Base-by-base conservation (phyloP, 1,139 yeast species). In the Sugiyamaella neomexicana region DNA sequence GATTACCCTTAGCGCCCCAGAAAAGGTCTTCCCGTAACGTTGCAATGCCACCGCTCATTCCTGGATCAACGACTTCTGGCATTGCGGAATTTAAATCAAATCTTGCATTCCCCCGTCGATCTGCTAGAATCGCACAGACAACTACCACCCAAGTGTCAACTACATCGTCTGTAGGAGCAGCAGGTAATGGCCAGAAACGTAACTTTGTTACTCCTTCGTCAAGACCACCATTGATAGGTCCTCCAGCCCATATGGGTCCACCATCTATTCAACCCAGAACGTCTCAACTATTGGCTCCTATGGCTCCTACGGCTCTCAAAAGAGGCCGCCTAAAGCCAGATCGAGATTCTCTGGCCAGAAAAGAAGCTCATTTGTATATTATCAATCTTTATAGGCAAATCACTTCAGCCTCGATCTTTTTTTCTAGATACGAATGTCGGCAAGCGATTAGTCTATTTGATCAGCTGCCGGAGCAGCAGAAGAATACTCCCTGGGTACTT, bases 401-500 rank as follows among this genome's bases (percentile, higher is more conserved):
- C 60, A 93, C 93, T 1, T 79, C 80, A 61, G 86, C 86, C 12
- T 80, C 73, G 66, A 81, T 83, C 60, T 80, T 88, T 13, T 78
- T 86, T 73, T 74, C 83, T 55, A 76, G 79, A 46, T 91, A 80
- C 70, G 93, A 89, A 67, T 88, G 96, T 62, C 84, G 82, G 65
- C 85, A 86, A 63, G 96, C 97, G 0, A 82, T 90, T 8, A 72
- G 93, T 54, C 74, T 81, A 1, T 74, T 93, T 43, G 83, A 82
- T 54, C 72, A 81, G 5, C 75, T 89, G 16, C 44, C 49, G 7
- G 46, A 38, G 16, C 32, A 74, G 20, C 95, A 89, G 62, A 76
- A 79, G 53, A 77, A 82, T 42, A 85, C 96, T 13, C 95, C 97
- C 0, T 90, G 95, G 90, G 95, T 90, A 7, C 75, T 89, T 52